Evolutionary conservation across 2,329 filamentous ascomycete species (phyloP), one percentile per base, ranked within the genome.

Genomic region (Ceratocystis diversiconidia): DNA sequence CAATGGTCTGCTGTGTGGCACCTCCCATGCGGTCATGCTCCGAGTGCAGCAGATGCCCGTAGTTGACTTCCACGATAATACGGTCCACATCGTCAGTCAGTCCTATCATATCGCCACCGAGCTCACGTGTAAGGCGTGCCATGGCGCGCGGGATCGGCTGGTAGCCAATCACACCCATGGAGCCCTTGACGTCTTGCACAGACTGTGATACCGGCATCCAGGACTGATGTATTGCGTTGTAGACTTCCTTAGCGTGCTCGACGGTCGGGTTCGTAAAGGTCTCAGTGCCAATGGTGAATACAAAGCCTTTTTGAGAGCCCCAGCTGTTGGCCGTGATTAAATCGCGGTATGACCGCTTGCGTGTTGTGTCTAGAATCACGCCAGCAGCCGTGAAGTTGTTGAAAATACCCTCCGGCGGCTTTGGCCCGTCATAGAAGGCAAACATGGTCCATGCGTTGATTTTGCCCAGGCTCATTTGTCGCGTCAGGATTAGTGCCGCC

Each of bases 341-440:
- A 1, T 44, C 46, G 25, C 68, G 66, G 59, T 69, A 73, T 6
- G 69, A 68, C 32, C 66, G 68, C 57, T 66, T 69, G 60, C 63
- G 41, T 6, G 70, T 72, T 1, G 70, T 72, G 61, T 76, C 72
- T 0, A 70, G 61, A 6, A 75, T 65, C 5, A 72, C 65, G 0
- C 71, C 67, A 6, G 76, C 73, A 19, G 68, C 69, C 57, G 73
- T 71, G 67, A 75, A 78, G n/a, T 72, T 70, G 19, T 72, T 64
- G 66, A 75, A 78, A 32, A 76, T 75, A 0, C 71, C 64, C 0
- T 76, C 73, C 8, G 84, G 83, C 0, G 79, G 79, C 62, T 73
- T 72, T 0, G 78, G 77, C 0, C 81, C 84, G 71, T 87, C 81
- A 71, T 86, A 86, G 74, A 84, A 86, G 44, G 84, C 71, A 72